A percentile compares a stretch with the other conserved stretches of the same genome.
Evolutionary conservation across 2,329 filamentous ascomycete species (phyloP).

Genomic region (Fusarium neocosmosporiellum): DNA sequence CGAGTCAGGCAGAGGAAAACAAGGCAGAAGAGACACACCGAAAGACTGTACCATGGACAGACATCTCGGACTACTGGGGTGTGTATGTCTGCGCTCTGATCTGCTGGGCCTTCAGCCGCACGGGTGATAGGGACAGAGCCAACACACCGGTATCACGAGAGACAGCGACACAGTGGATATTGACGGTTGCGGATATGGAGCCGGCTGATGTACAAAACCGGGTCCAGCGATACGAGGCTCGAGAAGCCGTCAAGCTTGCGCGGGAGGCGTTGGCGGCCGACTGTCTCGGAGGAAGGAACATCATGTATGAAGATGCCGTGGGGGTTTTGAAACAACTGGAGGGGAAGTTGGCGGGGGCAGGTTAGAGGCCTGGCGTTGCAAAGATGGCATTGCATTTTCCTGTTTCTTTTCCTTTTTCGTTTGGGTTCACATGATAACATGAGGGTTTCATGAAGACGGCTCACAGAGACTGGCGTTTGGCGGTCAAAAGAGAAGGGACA

Average conservation of each 20-base stretch:
- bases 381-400: neutral
- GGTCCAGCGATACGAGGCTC: conserved; percentile 55
- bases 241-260: conserved; percentile 61
- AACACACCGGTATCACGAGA: conserved; percentile 38
- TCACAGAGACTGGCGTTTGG: conserved; percentile 16
- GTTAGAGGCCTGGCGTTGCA: conserved; percentile 9
- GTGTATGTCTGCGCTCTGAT: conserved; percentile 68
- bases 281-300: conserved; percentile 59
- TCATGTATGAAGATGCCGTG: conserved; percentile 64
- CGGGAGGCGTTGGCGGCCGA: conserved; percentile 60
- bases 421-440: conserved; percentile 8
- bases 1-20: neutral
- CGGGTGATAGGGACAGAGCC: conserved; percentile 32
- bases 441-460: conserved; percentile 13
- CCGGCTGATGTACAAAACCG: conserved; percentile 54
- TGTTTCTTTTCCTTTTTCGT: neutral
- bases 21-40: conserved; percentile 8
- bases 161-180: conserved; percentile 52
- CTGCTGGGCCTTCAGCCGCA: conserved; percentile 67
- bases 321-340: conserved; percentile 64
- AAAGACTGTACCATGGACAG: conserved; percentile 41
- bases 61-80: conserved; percentile 65
- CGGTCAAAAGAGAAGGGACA: conserved; percentile 16
- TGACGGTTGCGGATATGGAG: conserved; percentile 54
- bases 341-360: conserved; percentile 52